These are phyloP conservation scores for Myotisia sp. DNA, from an alignment of 2,329 filamentous ascomycete genomes.

Conservation along the genomic window DNA sequence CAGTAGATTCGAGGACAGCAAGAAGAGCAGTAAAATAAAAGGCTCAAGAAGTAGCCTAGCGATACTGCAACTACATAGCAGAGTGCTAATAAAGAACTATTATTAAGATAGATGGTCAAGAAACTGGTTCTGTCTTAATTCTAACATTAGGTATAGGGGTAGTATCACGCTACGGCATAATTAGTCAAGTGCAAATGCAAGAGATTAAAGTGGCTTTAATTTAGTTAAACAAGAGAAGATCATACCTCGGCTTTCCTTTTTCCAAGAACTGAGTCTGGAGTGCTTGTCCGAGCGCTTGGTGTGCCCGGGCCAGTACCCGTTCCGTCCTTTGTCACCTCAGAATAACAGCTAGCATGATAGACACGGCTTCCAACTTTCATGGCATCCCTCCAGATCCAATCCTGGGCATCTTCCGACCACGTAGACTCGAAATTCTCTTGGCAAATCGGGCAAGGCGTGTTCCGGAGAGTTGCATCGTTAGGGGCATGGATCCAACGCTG, in stretches of 20 bases:
- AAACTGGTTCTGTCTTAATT: constrained; percentile 27
- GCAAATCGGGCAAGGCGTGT: constrained; percentile 79
- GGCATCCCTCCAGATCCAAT: constrained; percentile 94
- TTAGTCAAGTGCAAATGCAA: background rate
- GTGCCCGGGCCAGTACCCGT: constrained; percentile 21
- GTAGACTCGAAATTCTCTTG: constrained; percentile 88
- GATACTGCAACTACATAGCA: too few species aligned
- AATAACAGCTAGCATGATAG: constrained; percentile 81
- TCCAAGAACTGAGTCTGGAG: constrained; percentile 52
- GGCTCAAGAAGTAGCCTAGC: too few species aligned
- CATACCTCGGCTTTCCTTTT: constrained; percentile 60
- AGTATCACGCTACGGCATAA: constrained; percentile 18
- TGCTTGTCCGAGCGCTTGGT: constrained; percentile 23
- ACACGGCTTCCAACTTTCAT: constrained; percentile 62
- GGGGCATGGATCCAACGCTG: constrained; percentile 70
- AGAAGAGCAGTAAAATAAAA: too few species aligned
- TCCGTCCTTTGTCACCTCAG: constrained; percentile 57
- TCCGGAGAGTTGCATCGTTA: constrained; percentile 58
- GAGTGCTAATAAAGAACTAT: too few species aligned
- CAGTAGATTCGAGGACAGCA: too few species aligned
- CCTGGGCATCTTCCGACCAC: constrained; percentile 84
- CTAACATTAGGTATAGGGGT: constrained; percentile 25
- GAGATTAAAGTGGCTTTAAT: background rate
- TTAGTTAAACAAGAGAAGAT: constrained; percentile 10
- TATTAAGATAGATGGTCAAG: constrained; percentile 14